Percentiles rank a stretch among this genome's conserved stretches.
These are phyloP conservation scores for Austroboletus festivus DNA, from an alignment of 768 basidiomycete genomes.

Conservation along the genomic window DNA sequence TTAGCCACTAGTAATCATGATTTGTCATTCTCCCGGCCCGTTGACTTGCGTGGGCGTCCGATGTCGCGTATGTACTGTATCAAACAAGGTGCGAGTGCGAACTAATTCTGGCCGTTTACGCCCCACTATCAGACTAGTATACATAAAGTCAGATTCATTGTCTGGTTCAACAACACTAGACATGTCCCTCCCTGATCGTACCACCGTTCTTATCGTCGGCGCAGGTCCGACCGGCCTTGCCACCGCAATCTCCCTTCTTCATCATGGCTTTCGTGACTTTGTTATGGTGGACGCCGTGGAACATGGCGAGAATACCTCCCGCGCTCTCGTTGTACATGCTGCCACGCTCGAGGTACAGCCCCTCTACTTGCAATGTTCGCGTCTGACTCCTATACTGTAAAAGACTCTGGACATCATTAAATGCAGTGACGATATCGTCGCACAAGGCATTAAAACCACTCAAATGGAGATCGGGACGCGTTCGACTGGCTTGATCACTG, in stretches of 20 bases:
- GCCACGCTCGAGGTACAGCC: conserved; percentile 50
- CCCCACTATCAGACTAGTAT: too few species aligned
- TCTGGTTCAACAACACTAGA: too few species aligned
- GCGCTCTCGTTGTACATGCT: conserved; percentile 50
- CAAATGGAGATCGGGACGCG: conserved; percentile 32
- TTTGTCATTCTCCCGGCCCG: too few species aligned
- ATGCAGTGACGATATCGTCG: conserved; percentile 39
- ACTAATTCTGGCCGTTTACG: too few species aligned
- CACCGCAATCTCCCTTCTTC: conserved; percentile 43
- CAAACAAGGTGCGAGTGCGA: too few species aligned
- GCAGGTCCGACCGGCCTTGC: conserved; percentile 51
- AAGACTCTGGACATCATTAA: conserved; percentile 46
- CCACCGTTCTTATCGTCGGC: conserved; percentile 48
- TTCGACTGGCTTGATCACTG: conserved; percentile 24
- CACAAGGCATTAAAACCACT: conserved; percentile 35
- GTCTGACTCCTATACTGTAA: conserved; percentile 25
- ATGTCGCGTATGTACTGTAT: too few species aligned
- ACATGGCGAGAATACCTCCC: conserved; percentile 40
- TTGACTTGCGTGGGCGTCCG: too few species aligned
- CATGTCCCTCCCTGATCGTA: conserved; percentile 33
- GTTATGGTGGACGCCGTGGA: conserved; percentile 41
- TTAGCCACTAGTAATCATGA: too few species aligned
- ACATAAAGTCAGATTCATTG: too few species aligned
- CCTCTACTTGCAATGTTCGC: conserved; percentile 8
- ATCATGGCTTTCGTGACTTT: conserved; percentile 41